Percentiles rank a stretch among this genome's conserved stretches.
Conservation (phyloP, 202 grass and related monocot species). For the Schoenoplectus triqueter region DNA sequence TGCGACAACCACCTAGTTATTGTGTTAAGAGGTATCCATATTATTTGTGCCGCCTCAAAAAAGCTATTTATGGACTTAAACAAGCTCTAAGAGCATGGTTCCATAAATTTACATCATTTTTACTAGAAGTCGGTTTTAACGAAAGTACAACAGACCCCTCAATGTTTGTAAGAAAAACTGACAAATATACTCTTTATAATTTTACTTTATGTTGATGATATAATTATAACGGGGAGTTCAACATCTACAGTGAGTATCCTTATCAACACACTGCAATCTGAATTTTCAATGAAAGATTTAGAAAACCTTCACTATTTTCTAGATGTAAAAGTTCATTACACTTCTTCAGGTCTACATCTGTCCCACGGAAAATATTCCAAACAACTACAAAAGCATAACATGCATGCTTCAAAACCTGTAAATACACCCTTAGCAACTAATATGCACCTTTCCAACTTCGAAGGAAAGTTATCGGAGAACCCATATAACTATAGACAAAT, state of each 20-base stretch:
- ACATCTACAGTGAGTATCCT: not conserved
- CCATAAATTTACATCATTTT: not conserved
- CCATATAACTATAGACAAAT: not conserved
- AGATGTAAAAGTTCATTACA: not conserved
- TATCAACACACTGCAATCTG: not conserved
- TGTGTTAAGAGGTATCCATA: not conserved
- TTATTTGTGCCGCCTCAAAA: not conserved
- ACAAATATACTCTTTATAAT: not conserved
- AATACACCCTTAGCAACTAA: not conserved
- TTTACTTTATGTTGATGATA: not conserved
- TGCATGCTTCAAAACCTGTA: not conserved
- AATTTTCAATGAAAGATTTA: slow-evolving; percentile 23
- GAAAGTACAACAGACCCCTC: not conserved
- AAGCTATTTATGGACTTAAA: slow-evolving; percentile 34
- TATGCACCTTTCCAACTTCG: not conserved
- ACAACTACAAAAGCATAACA: not conserved
- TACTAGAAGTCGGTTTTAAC: not conserved
- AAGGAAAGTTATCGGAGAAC: not conserved
- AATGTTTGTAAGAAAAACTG: not conserved
- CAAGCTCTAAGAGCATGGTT: slow-evolving; percentile 27
- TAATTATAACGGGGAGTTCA: not conserved
- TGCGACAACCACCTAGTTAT: not conserved
- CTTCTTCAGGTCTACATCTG: not conserved
- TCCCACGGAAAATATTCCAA: not conserved
- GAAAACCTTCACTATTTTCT: slow-evolving; percentile 13